Conservation (phyloP, 129 eudicot genomes). For the Erigeron canadensis region DNA sequence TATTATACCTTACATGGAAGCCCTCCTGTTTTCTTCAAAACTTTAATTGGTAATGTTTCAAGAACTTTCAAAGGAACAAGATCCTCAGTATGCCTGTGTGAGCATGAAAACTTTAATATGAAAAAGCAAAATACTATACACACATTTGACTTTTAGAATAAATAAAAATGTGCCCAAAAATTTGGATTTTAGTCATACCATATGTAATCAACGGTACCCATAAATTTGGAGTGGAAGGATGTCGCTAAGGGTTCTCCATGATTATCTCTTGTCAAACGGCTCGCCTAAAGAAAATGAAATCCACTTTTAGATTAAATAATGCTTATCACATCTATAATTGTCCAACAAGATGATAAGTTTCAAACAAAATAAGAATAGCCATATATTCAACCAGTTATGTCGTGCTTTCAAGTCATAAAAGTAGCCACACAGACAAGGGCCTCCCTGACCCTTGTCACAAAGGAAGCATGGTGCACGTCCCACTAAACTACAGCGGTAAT, state of each 20-base stretch:
- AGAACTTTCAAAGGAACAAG: slow-evolving; percentile 82
- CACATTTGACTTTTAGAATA: background rate
- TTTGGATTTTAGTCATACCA: slow-evolving; percentile 45
- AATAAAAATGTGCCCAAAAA: background rate
- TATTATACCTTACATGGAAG: slow-evolving; percentile 76
- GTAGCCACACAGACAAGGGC: too few relatives aligned
- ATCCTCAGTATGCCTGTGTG: slow-evolving; percentile 70
- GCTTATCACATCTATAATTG: too few relatives aligned
- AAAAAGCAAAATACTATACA: background rate
- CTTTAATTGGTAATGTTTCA: slow-evolving; percentile 58
- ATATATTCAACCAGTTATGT: too few relatives aligned
- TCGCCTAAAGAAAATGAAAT: slow-evolving; percentile 49
- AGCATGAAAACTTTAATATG: background rate
- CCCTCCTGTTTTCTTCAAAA: slow-evolving; percentile 61
- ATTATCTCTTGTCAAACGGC: slow-evolving; percentile 53
- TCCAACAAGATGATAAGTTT: too few relatives aligned
- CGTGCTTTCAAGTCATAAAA: too few relatives aligned
- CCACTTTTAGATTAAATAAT: slow-evolving; percentile 8
- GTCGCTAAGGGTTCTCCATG: slow-evolving; percentile 85
- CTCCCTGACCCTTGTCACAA: too few relatives aligned
- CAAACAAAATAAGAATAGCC: too few relatives aligned
- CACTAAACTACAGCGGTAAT: too few relatives aligned
- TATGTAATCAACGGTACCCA: slow-evolving; percentile 92
- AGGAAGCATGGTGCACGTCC: too few relatives aligned
- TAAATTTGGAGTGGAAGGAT: slow-evolving; percentile 64